Evolutionary conservation across 805 yeast genomes (phyloP).

Genomic region (Kodamaea sagamina): DNA sequence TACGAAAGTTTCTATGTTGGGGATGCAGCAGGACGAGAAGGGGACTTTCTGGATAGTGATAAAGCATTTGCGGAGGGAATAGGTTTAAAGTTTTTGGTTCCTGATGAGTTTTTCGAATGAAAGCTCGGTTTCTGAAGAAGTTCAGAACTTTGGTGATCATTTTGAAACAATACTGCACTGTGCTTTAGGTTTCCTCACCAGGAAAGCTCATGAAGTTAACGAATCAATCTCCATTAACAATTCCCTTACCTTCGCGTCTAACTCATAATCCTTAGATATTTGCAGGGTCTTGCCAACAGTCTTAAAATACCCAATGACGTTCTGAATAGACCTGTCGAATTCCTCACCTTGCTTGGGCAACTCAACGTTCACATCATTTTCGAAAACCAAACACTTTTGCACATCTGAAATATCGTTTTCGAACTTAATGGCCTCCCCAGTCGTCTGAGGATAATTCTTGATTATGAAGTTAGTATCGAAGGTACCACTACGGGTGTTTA

Average conservation of each 20-base stretch:
- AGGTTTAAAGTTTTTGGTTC: conserved; percentile 59
- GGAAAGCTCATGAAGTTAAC: background rate
- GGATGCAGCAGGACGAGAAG: conserved; percentile 88
- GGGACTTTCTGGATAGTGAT: conserved; percentile 84
- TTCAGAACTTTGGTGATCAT: too few relatives aligned
- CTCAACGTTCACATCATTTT: conserved; percentile 30
- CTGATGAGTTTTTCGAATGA: conserved; percentile 62
- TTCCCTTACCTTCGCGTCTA: conserved; percentile 25
- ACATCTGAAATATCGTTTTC: conserved; percentile 66
- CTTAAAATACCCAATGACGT: conserved; percentile 62
- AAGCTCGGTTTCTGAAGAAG: background rate
- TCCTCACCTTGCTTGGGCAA: conserved; percentile 21
- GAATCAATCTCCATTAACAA: conserved; percentile 17
- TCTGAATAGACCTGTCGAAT: conserved; percentile 34
- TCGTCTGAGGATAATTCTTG: conserved; percentile 58
- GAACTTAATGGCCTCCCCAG: conserved; percentile 69
- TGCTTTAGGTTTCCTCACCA: too few relatives aligned
- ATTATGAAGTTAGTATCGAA: conserved; percentile 51
- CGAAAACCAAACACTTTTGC: conserved; percentile 40
- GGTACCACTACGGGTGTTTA: conserved; percentile 41
- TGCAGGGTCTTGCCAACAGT: conserved; percentile 56
- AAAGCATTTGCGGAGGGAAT: conserved; percentile 56
- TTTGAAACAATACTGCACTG: too few relatives aligned
- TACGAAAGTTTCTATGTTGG: conserved; percentile 72
- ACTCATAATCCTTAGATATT: conserved; percentile 21